Percentiles rank a stretch among this genome's conserved stretches.
These are phyloP conservation scores for Hemerocallis citrina DNA, from an alignment of 106 monocot species.

Conservation along the genomic window DNA sequence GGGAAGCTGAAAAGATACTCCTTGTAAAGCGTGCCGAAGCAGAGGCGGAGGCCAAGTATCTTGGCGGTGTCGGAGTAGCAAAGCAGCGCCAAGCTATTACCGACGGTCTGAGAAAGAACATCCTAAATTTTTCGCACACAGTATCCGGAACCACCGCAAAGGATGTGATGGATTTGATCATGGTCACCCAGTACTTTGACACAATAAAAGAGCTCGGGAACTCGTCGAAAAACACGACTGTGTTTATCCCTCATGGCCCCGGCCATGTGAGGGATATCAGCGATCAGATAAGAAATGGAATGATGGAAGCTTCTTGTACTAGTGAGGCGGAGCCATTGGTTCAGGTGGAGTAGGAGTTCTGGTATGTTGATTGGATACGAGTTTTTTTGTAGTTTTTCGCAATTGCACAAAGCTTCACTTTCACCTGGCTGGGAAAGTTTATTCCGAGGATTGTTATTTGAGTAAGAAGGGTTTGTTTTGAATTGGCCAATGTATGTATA, in stretches of 20 bases:
- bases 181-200: conserved; percentile 96
- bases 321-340: background rate
- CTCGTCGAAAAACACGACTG: conserved; percentile 71
- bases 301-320: conserved; percentile 71
- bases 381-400: no score
- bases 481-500: no score
- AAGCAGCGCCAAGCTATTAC: conserved; percentile 93
- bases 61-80: conserved; percentile 76
- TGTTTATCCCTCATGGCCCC: conserved; percentile 88
- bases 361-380: no score
- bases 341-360: background rate
- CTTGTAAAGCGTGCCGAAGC: conserved; percentile 90
- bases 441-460: no score
- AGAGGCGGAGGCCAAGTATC: conserved; percentile 83
- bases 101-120: conserved; percentile 75
- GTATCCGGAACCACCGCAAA: conserved; percentile 64
- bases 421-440: no score
- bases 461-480: no score
- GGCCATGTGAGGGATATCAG: conserved; percentile 84
- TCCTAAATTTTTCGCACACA: conserved; percentile 70
- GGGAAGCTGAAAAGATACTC: conserved; percentile 82
- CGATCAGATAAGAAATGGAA: conserved; percentile 77
- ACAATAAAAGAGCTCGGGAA: conserved; percentile 87
- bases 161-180: conserved; percentile 95
- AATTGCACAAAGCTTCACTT: no score